Evolutionary conservation across 2,329 filamentous ascomycete species (phyloP), one percentile per base, ranked within the genome.

Genomic region (Amesomyces nigricolor): DNA sequence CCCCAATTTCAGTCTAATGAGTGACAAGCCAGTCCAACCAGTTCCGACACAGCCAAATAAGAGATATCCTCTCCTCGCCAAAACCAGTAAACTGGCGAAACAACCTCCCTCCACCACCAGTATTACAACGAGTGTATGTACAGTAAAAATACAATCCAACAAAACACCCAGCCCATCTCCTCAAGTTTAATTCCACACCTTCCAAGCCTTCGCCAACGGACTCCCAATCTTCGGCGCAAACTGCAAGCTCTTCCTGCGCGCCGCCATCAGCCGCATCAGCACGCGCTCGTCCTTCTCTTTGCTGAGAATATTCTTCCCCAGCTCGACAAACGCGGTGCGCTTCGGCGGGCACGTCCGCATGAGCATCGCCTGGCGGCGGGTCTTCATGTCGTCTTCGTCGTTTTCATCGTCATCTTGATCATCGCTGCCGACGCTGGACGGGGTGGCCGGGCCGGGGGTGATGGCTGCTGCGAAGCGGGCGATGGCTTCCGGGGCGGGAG

Each of bases 201-300:
- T 70, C 80, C 80, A 83, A 26, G 77, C 73, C 64, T 76, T 81
- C 26, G 82, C 78, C 62, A 91, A 72, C 2, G 88, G 88, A 68
- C 88, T 91, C 16, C 80, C 85, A 56, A 89, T 73, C 71, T 87
- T 87, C 30, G 88, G 88, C 32, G 86, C 86, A 73, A 85, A 90
- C 66, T 89, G 86, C 69, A 90, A 68, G 66, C 86, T 92, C 79
- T 89, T 90, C 58, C 88, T 78, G 58, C 87, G 77, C 0, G 87
- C 87, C 10, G 85, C 83, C 77, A 88, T 82, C 58, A 91, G 72
- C 47, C 83, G 77, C 70, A 81, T 77, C 58, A 83, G 72, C 53
- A 87, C 75, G 17, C 73, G 74, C 63, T 80, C 74, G 63, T 85
- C 78, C 69, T 80, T 80, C 49, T 79, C 73, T 48, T 69, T 70